Evolutionary conservation across 2,329 filamentous ascomycete species (phyloP).

Genomic region (Stemphylium lycopersici): DNA sequence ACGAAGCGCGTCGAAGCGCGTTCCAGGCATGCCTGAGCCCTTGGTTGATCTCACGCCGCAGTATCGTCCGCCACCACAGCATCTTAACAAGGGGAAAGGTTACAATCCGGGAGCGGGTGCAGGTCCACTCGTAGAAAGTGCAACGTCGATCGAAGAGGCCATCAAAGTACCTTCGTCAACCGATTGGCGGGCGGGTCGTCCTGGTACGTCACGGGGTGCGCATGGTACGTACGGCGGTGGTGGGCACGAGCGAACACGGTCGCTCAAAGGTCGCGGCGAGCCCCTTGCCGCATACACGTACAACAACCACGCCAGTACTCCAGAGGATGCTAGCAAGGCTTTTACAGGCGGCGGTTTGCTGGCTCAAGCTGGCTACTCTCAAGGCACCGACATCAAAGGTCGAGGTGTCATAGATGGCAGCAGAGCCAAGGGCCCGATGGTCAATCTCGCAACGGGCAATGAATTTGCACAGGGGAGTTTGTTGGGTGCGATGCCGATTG

Average conservation of each 20-base stretch:
- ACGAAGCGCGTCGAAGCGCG: conserved; percentile 54
- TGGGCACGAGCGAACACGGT: conserved; percentile 41
- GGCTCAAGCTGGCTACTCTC: conserved; percentile 49
- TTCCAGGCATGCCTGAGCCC: conserved; percentile 59
- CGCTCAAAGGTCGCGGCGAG: conserved; percentile 43
- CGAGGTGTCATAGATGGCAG: conserved; percentile 55
- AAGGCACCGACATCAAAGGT: conserved; percentile 48
- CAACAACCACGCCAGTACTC: conserved; percentile 40
- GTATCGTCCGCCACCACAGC: conserved; percentile 69
- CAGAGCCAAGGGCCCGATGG: conserved; percentile 53
- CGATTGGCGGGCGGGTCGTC: conserved; percentile 52
- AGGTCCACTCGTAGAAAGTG: conserved; percentile 54
- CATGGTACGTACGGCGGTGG: conserved; percentile 38
- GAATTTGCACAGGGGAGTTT: conserved; percentile 57
- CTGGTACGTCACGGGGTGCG: conserved; percentile 27
- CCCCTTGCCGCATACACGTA: conserved; percentile 41
- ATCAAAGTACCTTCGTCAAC: conserved; percentile 51
- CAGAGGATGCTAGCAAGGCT: conserved; percentile 43
- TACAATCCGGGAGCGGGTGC: conserved; percentile 45
- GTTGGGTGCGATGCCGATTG: conserved; percentile 51
- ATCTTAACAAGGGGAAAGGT: conserved; percentile 61
- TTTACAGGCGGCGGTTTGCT: conserved; percentile 56
- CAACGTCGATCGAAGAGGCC: conserved; percentile 53
- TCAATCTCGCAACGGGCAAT: conserved; percentile 51
- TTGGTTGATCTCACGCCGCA: conserved; percentile 71